Evolutionary conservation across 2,329 filamentous ascomycete genomes (phyloP).

Genomic region (Colletotrichum tabaci): DNA sequence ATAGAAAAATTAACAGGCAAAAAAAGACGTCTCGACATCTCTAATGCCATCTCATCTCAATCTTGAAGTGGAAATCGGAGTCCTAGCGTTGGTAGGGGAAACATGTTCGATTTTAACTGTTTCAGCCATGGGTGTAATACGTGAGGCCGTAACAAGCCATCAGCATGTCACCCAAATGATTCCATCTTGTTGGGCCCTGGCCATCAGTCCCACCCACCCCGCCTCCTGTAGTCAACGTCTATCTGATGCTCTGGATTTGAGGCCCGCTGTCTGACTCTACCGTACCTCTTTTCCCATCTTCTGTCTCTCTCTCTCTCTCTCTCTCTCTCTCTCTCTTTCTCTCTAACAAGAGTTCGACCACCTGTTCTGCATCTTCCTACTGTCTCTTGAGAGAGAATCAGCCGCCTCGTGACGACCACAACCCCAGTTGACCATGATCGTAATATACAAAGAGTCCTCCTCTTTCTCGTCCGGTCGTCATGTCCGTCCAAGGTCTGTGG

Average conservation of each 20-base stretch:
- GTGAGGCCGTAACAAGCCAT: background rate
- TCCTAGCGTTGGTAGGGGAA: background rate
- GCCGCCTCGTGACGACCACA: slow-evolving; percentile 8
- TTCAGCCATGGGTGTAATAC: slow-evolving; percentile 12
- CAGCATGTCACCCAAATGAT: background rate
- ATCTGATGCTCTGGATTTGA: too few relatives aligned
- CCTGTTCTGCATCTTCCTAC: slow-evolving; percentile 6
- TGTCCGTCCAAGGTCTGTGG: slow-evolving; percentile 5
- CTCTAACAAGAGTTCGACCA: slow-evolving; percentile 31
- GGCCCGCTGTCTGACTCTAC: too few relatives aligned
- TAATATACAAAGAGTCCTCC: slow-evolving; percentile 30
- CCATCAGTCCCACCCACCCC: background rate
- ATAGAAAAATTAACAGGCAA: too few relatives aligned
- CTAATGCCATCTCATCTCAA: background rate
- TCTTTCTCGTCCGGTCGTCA: slow-evolving; percentile 10
- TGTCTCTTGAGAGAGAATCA: slow-evolving; percentile 12
- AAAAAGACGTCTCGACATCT: slow-evolving; percentile 1
- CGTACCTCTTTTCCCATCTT: too few relatives aligned
- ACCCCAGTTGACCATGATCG: background rate
- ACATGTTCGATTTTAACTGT: slow-evolving; percentile 8
- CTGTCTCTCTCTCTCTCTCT: too few relatives aligned
- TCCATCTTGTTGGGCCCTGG: background rate
- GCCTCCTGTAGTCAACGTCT: background rate
- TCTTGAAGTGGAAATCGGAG: background rate
- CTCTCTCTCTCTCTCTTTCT: background rate